Conservation (phyloP, 768 basidiomycete species). For the Myochromella boudieri region DNA sequence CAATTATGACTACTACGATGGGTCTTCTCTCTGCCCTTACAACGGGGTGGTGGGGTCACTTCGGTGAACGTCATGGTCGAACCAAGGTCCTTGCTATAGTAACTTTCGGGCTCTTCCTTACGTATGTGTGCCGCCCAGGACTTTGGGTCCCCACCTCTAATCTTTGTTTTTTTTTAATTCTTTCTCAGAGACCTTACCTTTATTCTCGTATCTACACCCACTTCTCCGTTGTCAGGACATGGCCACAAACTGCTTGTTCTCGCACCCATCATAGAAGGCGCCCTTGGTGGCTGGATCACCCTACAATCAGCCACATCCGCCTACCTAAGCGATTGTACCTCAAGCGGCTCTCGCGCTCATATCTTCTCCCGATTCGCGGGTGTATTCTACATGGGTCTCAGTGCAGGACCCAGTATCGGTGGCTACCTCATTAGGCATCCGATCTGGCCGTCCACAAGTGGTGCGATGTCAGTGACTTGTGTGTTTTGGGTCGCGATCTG, state of each 20-base stretch:
- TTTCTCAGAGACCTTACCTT: slow-evolving; percentile 74
- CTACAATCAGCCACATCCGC: slow-evolving; percentile 76
- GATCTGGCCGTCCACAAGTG: slow-evolving; percentile 17
- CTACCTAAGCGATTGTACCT: slow-evolving; percentile 83
- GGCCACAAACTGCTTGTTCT: slow-evolving; percentile 77
- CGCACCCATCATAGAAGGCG: slow-evolving; percentile 80
- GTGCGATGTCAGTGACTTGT: slow-evolving; percentile 34
- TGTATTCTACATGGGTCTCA: slow-evolving; percentile 73
- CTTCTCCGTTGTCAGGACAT: slow-evolving; percentile 58
- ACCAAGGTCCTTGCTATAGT: slow-evolving; percentile 74
- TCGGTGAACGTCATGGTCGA: slow-evolving; percentile 77
- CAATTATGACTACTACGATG: slow-evolving; percentile 74
- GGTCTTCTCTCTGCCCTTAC: slow-evolving; percentile 82
- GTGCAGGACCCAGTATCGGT: slow-evolving; percentile 78
- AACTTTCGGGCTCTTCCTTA: slow-evolving; percentile 55
- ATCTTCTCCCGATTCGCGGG: slow-evolving; percentile 78
- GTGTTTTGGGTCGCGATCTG: slow-evolving; percentile 49
- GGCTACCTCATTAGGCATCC: slow-evolving; percentile 48
- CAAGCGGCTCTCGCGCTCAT: slow-evolving; percentile 74
- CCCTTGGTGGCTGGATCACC: slow-evolving; percentile 81
- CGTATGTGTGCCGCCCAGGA: slow-evolving; percentile 26
- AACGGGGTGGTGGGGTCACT: slow-evolving; percentile 88
- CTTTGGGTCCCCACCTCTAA: slow-evolving; percentile 1
- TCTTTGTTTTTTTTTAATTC: neutral
- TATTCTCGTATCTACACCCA: slow-evolving; percentile 74